These are phyloP conservation scores for Paraleonurus japonicus DNA, from an alignment of 257 asterid genomes.

Conservation along the genomic window DNA sequence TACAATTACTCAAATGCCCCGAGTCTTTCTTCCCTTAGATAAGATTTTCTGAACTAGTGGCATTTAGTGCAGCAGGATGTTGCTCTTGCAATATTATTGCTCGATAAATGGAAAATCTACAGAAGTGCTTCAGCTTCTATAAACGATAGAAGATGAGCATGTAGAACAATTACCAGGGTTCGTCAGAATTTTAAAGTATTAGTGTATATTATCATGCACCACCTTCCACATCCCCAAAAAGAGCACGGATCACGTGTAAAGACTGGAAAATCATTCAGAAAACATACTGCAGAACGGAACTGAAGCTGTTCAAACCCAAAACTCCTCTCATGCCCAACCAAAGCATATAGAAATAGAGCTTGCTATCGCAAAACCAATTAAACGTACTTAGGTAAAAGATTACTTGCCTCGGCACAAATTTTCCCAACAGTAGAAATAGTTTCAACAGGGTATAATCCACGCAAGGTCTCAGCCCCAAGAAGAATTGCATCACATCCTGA, in stretches of 20 bases:
- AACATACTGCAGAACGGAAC: background rate
- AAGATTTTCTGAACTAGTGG: background rate
- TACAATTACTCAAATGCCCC: too few relatives aligned
- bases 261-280: background rate
- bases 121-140: background rate
- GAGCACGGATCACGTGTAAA: background rate
- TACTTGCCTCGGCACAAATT: slow-evolving; percentile 76
- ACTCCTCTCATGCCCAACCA: background rate
- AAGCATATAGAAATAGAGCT: background rate
- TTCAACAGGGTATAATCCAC: slow-evolving; percentile 89
- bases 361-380: background rate
- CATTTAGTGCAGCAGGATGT: background rate
- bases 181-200: background rate
- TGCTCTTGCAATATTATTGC: background rate
- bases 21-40: too few relatives aligned
- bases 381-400: background rate
- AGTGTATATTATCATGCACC: background rate
- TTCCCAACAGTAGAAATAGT: slow-evolving; percentile 77
- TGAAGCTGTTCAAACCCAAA: background rate
- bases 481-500: slow-evolving; percentile 90
- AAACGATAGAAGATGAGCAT: background rate
- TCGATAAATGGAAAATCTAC: background rate
- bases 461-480: slow-evolving; percentile 91
- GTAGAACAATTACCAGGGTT: background rate
- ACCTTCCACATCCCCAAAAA: background rate